phyloP scores from a whole-genome alignment of 179 eudicot species.

The Spergularia azorica region DNA sequence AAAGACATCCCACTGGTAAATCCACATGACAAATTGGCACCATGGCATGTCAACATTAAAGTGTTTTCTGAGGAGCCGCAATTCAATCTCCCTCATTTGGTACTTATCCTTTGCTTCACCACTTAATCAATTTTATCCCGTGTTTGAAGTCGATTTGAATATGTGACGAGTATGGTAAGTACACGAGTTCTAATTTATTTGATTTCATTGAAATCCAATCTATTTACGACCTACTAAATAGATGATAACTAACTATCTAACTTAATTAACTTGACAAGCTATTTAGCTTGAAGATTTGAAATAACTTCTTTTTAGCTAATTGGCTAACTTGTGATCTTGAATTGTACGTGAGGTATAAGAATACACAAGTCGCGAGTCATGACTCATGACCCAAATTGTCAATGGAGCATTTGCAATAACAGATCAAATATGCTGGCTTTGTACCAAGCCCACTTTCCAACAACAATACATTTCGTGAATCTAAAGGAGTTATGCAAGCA shows the following conservation, averaged over 20 bases:
- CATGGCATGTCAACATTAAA: too few relatives aligned
- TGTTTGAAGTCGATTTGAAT: too few relatives aligned
- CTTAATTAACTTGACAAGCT: background rate
- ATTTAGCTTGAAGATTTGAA: background rate
- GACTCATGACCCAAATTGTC: background rate
- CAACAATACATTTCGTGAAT: background rate
- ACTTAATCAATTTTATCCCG: too few relatives aligned
- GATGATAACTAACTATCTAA: background rate
- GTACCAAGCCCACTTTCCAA: conserved; percentile 18
- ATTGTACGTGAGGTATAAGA: background rate
- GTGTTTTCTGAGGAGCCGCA: background rate
- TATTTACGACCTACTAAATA: too few relatives aligned
- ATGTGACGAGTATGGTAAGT: too few relatives aligned
- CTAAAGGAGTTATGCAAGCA: background rate
- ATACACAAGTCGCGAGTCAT: background rate
- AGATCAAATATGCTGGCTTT: conserved; percentile 25
- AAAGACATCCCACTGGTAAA: background rate
- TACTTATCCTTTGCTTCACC: background rate
- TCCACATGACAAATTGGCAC: background rate
- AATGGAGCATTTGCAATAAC: background rate
- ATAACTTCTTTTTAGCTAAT: too few relatives aligned
- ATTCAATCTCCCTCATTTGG: background rate
- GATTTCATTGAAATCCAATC: too few relatives aligned
- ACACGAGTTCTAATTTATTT: too few relatives aligned
- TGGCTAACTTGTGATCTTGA: conserved; percentile 5